A percentile compares a stretch with the other conserved stretches of the same genome.
phyloP scores from a whole-genome alignment of 83 land plant species.

The Picea engelmannii region DNA sequence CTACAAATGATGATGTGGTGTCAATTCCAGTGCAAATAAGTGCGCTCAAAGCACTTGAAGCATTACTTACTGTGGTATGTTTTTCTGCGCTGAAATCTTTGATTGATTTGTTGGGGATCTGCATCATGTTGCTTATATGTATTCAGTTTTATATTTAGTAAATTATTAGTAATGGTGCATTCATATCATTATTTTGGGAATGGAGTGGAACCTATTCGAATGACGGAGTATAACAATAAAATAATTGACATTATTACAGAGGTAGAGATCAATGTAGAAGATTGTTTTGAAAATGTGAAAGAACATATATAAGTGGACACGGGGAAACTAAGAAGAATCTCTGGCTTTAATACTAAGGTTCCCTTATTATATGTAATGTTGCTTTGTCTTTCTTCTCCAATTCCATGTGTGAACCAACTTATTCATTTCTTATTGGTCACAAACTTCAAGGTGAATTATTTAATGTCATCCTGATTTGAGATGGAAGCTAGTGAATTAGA shows the following conservation, averaged over 20 bases:
- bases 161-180: neutral
- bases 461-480: neutral
- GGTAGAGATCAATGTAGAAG: neutral
- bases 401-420: neutral
- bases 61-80: slow-evolving; percentile 79
- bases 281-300: neutral
- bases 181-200: neutral
- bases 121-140: neutral
- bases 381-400: neutral
- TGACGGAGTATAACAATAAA: neutral
- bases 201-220: neutral
- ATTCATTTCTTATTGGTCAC: neutral
- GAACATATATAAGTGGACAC: neutral
- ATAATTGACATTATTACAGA: neutral
- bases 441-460: neutral
- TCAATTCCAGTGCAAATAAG: slow-evolving; percentile 62
- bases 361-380: neutral
- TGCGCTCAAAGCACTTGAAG: slow-evolving; percentile 74
- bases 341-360: neutral
- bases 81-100: neutral
- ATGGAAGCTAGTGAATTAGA: neutral
- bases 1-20: slow-evolving; percentile 16
- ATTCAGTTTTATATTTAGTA: neutral
- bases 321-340: neutral
- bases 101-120: neutral